Conservation (phyloP, 2,329 filamentous ascomycete genomes). For the Microascus cirrosus region DNA sequence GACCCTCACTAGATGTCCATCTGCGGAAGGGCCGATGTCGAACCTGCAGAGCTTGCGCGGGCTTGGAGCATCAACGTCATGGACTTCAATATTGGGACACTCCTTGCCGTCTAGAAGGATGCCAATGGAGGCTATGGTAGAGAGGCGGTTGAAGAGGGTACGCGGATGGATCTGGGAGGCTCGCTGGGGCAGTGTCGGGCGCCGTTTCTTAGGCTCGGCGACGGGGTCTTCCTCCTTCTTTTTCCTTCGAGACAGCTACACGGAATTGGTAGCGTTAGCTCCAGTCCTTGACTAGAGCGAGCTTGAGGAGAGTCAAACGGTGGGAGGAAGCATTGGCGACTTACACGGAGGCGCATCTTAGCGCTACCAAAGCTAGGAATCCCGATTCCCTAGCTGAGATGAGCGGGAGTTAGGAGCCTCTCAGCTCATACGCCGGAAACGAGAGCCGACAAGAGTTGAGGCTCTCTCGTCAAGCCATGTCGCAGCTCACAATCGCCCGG, state of each 20-base stretch:
- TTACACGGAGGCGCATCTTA: background rate
- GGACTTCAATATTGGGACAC: background rate
- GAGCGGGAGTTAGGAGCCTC: background rate
- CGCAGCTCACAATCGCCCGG: background rate
- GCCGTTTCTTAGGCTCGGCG: background rate
- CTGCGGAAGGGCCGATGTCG: background rate
- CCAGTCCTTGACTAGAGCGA: background rate
- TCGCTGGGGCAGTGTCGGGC: background rate
- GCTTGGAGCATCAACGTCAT: background rate
- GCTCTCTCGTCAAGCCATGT: background rate
- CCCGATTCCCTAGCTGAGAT: background rate
- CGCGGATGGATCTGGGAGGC: background rate
- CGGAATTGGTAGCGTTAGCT: background rate
- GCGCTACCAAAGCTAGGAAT: background rate
- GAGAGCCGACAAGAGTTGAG: background rate
- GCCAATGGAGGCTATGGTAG: slow-evolving; percentile 3
- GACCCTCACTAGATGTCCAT: background rate
- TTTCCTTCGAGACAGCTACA: background rate
- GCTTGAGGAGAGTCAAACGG: background rate
- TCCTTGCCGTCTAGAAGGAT: background rate
- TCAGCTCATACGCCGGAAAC: background rate
- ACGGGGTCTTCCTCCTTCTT: background rate
- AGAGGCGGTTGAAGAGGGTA: slow-evolving; percentile 3
- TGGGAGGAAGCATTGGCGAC: background rate
- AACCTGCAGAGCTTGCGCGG: background rate